Conservation (phyloP, 192 early-diverging fungal species). For the Dissophora globulifera region DNA sequence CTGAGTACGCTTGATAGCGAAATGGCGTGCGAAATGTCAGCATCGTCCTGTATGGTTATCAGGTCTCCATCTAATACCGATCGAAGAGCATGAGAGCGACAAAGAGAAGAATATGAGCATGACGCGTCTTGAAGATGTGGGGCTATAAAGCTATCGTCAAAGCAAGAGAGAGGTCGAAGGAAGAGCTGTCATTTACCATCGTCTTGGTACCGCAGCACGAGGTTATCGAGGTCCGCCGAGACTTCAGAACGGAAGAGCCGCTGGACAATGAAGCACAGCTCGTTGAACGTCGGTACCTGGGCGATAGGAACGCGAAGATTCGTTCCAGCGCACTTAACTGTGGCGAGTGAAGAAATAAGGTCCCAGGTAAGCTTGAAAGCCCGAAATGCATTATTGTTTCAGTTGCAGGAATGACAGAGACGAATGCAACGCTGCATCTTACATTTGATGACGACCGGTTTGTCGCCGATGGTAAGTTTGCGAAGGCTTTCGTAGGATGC, state of each 20-base stretch:
- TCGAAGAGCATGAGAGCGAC: neutral
- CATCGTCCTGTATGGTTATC: conserved; percentile 61
- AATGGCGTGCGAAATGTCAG: conserved; percentile 61
- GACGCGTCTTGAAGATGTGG: neutral
- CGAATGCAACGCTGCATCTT: neutral
- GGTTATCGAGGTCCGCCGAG: conserved; percentile 52
- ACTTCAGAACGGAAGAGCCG: conserved; percentile 54
- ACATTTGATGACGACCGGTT: conserved; percentile 51
- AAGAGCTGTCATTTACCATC: conserved; percentile 40
- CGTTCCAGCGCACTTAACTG: conserved; percentile 59
- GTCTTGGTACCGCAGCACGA: conserved; percentile 59
- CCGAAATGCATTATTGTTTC: too few species aligned
- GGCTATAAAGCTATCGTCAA: neutral
- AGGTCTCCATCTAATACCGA: conserved; percentile 56
- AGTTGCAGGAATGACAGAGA: too few species aligned
- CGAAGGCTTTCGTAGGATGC: conserved; percentile 48
- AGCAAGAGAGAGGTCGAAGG: neutral
- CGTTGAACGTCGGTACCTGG: conserved; percentile 62
- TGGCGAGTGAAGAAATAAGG: neutral
- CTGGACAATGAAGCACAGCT: conserved; percentile 62
- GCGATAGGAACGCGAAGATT: conserved; percentile 60
- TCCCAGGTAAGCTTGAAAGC: too few species aligned
- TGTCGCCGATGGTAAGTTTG: conserved; percentile 48
- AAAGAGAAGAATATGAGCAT: neutral
- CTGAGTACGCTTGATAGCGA: conserved; percentile 58